These are phyloP conservation scores for Kalanchoe fedtschenkoi DNA, from an alignment of 164 flowering plant genomes.

Conservation along the genomic window DNA sequence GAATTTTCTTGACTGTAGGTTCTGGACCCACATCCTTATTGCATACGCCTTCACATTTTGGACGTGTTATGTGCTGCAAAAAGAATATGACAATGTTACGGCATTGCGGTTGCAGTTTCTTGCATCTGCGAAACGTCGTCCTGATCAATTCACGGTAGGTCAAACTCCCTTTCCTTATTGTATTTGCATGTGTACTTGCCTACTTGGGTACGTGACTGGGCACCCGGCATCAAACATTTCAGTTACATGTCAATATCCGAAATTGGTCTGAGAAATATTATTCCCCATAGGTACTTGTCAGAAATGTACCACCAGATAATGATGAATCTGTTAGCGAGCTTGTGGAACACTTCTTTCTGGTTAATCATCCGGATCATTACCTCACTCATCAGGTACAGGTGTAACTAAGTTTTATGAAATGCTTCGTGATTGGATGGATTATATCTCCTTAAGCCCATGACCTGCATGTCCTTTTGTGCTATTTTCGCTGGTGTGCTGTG, in stretches of 20 bases:
- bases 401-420: neutral
- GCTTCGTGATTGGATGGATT: neutral
- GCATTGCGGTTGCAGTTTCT: constrained; percentile 1
- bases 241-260: neutral
- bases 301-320: constrained; percentile 58
- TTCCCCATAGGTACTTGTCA: constrained; percentile 47
- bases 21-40: neutral
- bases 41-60: constrained; percentile 7
- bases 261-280: neutral
- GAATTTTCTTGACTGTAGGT: neutral
- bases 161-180: neutral
- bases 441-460: no score
- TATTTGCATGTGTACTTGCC: neutral
- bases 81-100: neutral
- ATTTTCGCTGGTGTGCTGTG: no score
- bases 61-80: constrained; percentile 4
- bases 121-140: constrained; percentile 3
- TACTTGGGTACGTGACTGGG: neutral
- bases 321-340: constrained; percentile 61
- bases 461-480: no score
- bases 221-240: neutral
- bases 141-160: constrained; percentile 4
- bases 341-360: constrained; percentile 70
- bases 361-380: constrained; percentile 58
- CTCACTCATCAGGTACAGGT: constrained; percentile 50